Percentiles rank a stretch among this genome's conserved stretches.
These are phyloP conservation scores for Suhomyces sp. DNA, from an alignment of 805 yeast species.

Conservation along the genomic window DNA sequence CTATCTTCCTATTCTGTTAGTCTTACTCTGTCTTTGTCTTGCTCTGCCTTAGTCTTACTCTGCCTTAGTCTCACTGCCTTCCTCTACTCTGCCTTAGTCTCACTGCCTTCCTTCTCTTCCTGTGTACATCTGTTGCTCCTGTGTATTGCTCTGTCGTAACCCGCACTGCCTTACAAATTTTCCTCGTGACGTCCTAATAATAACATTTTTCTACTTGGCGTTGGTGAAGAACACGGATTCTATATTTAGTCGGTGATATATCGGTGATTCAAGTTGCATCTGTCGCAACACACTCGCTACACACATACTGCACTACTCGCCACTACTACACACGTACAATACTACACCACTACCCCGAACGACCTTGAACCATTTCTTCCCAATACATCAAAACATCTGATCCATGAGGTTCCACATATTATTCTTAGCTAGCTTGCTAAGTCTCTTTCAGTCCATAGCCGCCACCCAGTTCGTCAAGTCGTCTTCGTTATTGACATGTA, in stretches of 20 bases:
- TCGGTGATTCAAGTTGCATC: neutral
- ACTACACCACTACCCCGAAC: too few species aligned
- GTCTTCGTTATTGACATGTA: constrained; percentile 81
- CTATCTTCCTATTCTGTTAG: too few species aligned
- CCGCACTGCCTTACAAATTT: neutral
- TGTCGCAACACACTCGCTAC: neutral
- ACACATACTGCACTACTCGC: too few species aligned
- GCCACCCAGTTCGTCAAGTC: constrained; percentile 42
- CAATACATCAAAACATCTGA: too few species aligned
- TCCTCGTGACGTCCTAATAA: constrained; percentile 1
- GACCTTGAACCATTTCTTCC: too few species aligned
- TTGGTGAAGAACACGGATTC: neutral
- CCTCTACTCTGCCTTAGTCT: too few species aligned
- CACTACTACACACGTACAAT: too few species aligned
- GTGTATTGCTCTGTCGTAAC: neutral
- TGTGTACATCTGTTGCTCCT: too few species aligned
- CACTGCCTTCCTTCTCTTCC: too few species aligned
- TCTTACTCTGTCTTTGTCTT: too few species aligned
- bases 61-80: too few species aligned
- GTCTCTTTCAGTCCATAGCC: constrained; percentile 7
- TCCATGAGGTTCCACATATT: neutral
- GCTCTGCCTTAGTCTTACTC: too few species aligned
- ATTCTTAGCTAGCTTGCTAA: neutral
- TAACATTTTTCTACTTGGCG: neutral
- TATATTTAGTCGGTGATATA: neutral